A percentile compares a stretch with the other conserved stretches of the same genome.
phyloP scores from a whole-genome alignment of 371 early-diverging fungal genomes.

The Apophysomyces variabilis region DNA sequence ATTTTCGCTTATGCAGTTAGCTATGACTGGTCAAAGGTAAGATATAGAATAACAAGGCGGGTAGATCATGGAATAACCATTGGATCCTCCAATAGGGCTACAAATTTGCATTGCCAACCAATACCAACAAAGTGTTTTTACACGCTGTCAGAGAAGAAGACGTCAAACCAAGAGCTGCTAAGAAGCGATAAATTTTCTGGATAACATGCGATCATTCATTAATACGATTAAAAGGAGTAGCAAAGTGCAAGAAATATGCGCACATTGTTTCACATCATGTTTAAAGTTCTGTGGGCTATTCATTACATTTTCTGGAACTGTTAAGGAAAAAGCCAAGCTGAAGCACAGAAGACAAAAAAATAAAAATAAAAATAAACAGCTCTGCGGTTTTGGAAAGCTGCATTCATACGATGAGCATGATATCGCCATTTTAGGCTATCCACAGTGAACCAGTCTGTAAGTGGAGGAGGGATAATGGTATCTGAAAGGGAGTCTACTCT shows the following conservation, averaged over 20 bases:
- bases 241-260: background rate
- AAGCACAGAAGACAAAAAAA: too few species aligned
- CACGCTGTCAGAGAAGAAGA: constrained; percentile 82
- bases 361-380: too few species aligned
- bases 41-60: background rate
- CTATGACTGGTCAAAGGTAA: constrained; percentile 97
- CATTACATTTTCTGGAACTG: background rate
- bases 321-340: too few species aligned
- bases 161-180: constrained; percentile 70
- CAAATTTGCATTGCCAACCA: constrained; percentile 50
- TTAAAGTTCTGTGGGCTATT: background rate
- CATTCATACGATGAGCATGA: too few species aligned
- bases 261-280: background rate
- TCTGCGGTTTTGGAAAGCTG: too few species aligned
- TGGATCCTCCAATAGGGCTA: constrained; percentile 44
- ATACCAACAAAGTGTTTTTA: constrained; percentile 68
- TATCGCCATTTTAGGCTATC: too few species aligned
- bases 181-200: constrained; percentile 60
- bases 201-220: constrained; percentile 12
- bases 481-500: too few species aligned
- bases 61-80: background rate
- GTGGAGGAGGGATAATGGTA: too few species aligned
- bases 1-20: constrained; percentile 94
- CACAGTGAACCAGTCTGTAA: too few species aligned
- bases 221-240: background rate